Percentiles rank a stretch among this genome's conserved stretches.
These are phyloP conservation scores for Metschnikowia santaceciliae DNA, from an alignment of 805 yeast species.

Conservation along the genomic window DNA sequence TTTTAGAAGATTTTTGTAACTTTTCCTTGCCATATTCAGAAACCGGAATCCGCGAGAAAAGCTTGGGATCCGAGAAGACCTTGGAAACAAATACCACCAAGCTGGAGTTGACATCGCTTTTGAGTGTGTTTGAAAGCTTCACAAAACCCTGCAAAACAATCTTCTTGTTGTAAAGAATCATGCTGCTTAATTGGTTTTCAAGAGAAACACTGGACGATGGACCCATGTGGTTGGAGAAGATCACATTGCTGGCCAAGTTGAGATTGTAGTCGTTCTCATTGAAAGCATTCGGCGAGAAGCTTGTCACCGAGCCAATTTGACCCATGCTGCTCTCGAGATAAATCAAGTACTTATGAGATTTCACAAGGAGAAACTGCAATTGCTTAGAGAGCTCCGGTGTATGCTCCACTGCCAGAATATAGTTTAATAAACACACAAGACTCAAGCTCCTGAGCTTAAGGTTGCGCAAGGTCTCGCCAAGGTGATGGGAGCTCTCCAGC, in stretches of 20 bases:
- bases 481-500: constrained; percentile 16
- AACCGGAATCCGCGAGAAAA: constrained; percentile 20
- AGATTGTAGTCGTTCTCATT: constrained; percentile 30
- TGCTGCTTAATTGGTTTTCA: constrained; percentile 28
- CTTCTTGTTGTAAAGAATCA: constrained; percentile 36
- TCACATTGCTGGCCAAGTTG: constrained; percentile 26
- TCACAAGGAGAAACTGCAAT: constrained; percentile 37
- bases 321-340: constrained; percentile 37
- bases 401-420: constrained; percentile 33
- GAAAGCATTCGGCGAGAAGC: constrained; percentile 25
- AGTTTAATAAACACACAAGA: constrained; percentile 37
- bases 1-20: constrained; percentile 19
- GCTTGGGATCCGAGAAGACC: constrained; percentile 35
- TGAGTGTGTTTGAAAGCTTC: constrained; percentile 28
- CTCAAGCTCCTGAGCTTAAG: constrained; percentile 36
- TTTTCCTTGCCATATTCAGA: constrained; percentile 15
- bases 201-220: constrained; percentile 17
- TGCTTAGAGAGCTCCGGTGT: constrained; percentile 41
- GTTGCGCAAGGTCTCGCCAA: constrained; percentile 29
- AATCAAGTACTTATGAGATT: constrained; percentile 38
- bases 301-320: constrained; percentile 29
- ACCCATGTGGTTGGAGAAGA: constrained; percentile 24
- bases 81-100: constrained; percentile 38
- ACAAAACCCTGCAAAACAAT: constrained; percentile 34
- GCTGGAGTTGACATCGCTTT: constrained; percentile 39